Base-by-base conservation (phyloP, 805 yeast genomes). In the Osmozyma mogii region DNA sequence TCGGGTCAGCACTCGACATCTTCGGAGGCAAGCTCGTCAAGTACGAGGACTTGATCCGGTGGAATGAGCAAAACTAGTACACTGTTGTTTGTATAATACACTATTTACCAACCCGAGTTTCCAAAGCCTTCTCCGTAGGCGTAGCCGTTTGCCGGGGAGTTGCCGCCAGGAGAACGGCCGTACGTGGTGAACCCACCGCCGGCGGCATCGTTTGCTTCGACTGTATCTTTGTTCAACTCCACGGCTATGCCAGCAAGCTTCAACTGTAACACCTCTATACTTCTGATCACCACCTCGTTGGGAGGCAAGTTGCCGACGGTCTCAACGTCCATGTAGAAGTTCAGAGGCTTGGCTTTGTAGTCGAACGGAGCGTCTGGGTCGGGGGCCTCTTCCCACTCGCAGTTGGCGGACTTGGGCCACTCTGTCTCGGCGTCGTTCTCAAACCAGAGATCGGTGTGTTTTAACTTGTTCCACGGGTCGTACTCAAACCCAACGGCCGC, bases 401-500 rank as follows among this genome's bases (percentile, higher is more conserved):
- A 76, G 58, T 92, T 89, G 41, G 73, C 72, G 24, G 84, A 72
- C 40, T 70, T 70, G 21, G 99, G 98, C 99, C 99, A 92, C 64
- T 92, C 99, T 26, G 68, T 72, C 22, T 75, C 84, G 19, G 84
- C 81, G 50, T 77, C 82, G 38, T 78, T 89, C 59, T 92, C 98
- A 54, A 81, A 84, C 99, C 99, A 92, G 51, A 73, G 84, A 46
- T 87, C 95, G 0, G 98, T 92, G 54, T 92, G 98, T 52, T 83
- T 80, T 47, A 92, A 69, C 59, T 89, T 92, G 60, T 92, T 92
- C 94, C 95, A 89, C n/a, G 99, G 98, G 50, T 89, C 98, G 51
- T 89, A 89, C 56, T 89, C 98, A 48, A 89, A 89, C 12, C 94
- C 96, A 32, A 89, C 73, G 14, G 97, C 97, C 0, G 96, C 72